These are phyloP conservation scores for Colletotrichum liriopes DNA, from an alignment of 2,329 filamentous ascomycete species.

Conservation along the genomic window DNA sequence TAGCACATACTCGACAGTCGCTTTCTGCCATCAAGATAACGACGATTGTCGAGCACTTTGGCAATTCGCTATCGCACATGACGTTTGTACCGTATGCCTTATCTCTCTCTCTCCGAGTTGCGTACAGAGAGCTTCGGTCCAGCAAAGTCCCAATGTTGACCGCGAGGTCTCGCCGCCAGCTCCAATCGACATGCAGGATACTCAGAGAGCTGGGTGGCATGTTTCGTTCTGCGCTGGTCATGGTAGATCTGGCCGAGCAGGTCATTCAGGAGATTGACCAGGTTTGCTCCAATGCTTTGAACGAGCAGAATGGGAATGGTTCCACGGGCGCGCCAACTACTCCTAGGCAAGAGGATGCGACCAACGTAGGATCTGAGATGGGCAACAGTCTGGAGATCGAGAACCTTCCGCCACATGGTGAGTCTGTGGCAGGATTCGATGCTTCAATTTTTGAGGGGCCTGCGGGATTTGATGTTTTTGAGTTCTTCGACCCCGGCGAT, in stretches of 20 bases:
- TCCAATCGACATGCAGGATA: constrained; percentile 45
- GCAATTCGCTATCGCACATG: constrained; percentile 45
- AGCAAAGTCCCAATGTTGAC: constrained; percentile 43
- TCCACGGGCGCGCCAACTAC: constrained; percentile 28
- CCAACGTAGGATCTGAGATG: neutral
- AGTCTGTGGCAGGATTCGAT: constrained; percentile 6
- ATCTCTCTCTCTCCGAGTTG: constrained; percentile 46
- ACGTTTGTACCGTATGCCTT: constrained; percentile 46
- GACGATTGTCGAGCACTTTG: constrained; percentile 44
- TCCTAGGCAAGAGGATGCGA: constrained; percentile 16
- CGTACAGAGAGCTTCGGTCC: constrained; percentile 46
- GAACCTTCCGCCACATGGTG: neutral
- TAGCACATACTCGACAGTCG: constrained; percentile 40
- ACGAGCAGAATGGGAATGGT: constrained; percentile 23
- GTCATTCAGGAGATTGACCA: constrained; percentile 46
- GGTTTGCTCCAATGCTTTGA: constrained; percentile 39
- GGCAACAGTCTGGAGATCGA: neutral
- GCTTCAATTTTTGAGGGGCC: constrained; percentile 27
- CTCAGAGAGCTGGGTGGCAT: constrained; percentile 44
- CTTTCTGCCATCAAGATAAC: constrained; percentile 46
- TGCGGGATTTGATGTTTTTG: constrained; percentile 44
- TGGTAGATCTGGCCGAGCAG: constrained; percentile 45
- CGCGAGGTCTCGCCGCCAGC: constrained; percentile 39
- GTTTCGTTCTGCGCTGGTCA: constrained; percentile 46
- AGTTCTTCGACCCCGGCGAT: constrained; percentile 46